These are phyloP conservation scores for Wickerhamomyces bisporus DNA, from an alignment of 805 yeast genomes.

Conservation along the genomic window DNA sequence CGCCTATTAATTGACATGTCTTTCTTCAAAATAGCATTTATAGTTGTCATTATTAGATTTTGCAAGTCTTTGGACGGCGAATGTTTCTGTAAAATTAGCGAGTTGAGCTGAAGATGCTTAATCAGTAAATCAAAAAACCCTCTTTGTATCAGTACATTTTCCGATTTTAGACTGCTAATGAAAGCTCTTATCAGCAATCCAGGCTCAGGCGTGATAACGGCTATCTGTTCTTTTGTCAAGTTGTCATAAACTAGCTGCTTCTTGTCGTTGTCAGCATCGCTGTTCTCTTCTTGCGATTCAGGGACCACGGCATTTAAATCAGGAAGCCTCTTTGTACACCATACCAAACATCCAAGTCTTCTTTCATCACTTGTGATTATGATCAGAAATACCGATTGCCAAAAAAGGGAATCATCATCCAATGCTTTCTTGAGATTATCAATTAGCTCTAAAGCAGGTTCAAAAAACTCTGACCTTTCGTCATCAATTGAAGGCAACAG, in stretches of 20 bases:
- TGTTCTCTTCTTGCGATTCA: constrained; percentile 7
- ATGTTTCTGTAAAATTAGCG: constrained; percentile 46
- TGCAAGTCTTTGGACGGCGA: constrained; percentile 50
- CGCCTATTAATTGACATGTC: constrained; percentile 96
- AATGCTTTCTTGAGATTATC: constrained; percentile 53
- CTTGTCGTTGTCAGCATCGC: constrained; percentile 12
- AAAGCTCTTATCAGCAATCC: constrained; percentile 76
- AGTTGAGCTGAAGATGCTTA: constrained; percentile 59
- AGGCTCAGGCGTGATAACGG: constrained; percentile 69
- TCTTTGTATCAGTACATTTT: constrained; percentile 71
- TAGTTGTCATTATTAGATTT: constrained; percentile 54
- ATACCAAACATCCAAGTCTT: constrained; percentile 77
- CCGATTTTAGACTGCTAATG: constrained; percentile 58
- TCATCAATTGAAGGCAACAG: constrained; percentile 89
- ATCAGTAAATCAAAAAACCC: constrained; percentile 83
- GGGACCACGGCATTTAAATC: constrained; percentile 37
- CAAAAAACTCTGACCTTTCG: constrained; percentile 80
- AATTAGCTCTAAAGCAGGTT: constrained; percentile 51
- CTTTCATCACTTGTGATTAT: constrained; percentile 76
- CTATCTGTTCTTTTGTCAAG: constrained; percentile 41
- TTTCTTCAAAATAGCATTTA: constrained; percentile 64
- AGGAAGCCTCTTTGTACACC: constrained; percentile 67
- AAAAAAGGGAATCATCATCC: constrained; percentile 68
- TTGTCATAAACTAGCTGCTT: constrained; percentile 24
- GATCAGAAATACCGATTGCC: constrained; percentile 77